Percentiles rank a stretch among this genome's conserved stretches.
These are phyloP conservation scores for Boletus barrowsii DNA, from an alignment of 768 basidiomycete genomes.

Conservation along the genomic window DNA sequence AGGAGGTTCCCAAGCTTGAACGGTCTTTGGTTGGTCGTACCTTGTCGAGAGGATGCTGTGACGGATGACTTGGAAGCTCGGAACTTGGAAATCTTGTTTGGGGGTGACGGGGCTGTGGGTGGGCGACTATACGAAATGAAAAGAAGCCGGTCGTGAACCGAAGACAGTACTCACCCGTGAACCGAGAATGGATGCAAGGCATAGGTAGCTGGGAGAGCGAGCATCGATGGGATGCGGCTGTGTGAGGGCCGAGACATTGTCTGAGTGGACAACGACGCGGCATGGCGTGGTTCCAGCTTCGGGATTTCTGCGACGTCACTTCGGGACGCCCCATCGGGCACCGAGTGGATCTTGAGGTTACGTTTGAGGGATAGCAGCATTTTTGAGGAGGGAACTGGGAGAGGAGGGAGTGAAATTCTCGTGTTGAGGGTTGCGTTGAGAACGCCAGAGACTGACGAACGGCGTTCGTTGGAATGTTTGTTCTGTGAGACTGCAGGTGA, in stretches of 20 bases:
- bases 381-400: conserved; percentile 17
- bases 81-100: conserved; percentile 13
- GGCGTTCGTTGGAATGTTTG: conserved; percentile 7
- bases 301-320: not conserved
- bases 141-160: not conserved
- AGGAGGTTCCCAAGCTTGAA: conserved; percentile 76
- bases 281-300: not conserved
- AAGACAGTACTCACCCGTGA: conserved; percentile 12
- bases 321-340: not conserved
- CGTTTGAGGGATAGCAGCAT: conserved; percentile 23
- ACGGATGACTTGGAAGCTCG: conserved; percentile 8
- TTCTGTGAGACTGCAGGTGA: conserved; percentile 10
- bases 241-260: conserved; percentile 1
- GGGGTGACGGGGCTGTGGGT: conserved; percentile 16
- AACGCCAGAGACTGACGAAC: conserved; percentile 20
- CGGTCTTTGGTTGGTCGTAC: conserved; percentile 12
- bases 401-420: conserved; percentile 14
- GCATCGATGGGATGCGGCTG: conserved; percentile 6
- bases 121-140: conserved; percentile 14
- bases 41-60: conserved; percentile 4
- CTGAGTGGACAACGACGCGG: conserved; percentile 3
- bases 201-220: conserved; percentile 10
- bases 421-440: conserved; percentile 23
- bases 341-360: conserved; percentile 6
- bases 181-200: conserved; percentile 15